Conservation (phyloP, 306 rosid species). For the Cyclanthera cordifolia region DNA sequence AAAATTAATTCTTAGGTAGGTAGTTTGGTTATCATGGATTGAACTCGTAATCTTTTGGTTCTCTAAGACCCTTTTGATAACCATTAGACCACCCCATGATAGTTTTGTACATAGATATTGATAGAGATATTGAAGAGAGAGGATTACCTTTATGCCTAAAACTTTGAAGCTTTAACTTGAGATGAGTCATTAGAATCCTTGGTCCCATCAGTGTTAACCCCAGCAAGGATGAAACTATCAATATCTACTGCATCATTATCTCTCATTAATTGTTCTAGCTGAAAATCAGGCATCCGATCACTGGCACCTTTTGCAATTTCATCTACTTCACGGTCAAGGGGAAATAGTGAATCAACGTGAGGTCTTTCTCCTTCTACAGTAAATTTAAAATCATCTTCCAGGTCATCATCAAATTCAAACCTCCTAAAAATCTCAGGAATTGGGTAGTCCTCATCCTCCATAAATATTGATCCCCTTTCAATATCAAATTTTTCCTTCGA, state of each 20-base stretch:
- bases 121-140: background rate
- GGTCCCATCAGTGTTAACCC: slow-evolving; percentile 19
- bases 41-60: too few relatives aligned
- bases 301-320: slow-evolving; percentile 27
- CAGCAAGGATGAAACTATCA: slow-evolving; percentile 18
- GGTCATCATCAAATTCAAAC: slow-evolving; percentile 31
- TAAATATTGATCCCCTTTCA: slow-evolving; percentile 58
- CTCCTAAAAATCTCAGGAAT: slow-evolving; percentile 50
- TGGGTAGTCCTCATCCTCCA: slow-evolving; percentile 33
- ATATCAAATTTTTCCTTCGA: slow-evolving; percentile 65
- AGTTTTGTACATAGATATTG: too few relatives aligned
- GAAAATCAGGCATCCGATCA: slow-evolving; percentile 22
- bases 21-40: too few relatives aligned
- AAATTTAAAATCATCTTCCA: slow-evolving; percentile 33
- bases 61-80: too few relatives aligned
- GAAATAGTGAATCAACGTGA: slow-evolving; percentile 35
- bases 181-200: slow-evolving; percentile 18
- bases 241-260: slow-evolving; percentile 30
- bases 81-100: too few relatives aligned
- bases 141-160: slow-evolving; percentile 33
- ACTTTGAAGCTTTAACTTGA: slow-evolving; percentile 27
- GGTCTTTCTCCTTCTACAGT: slow-evolving; percentile 32
- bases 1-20: too few relatives aligned
- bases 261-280: slow-evolving; percentile 19
- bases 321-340: slow-evolving; percentile 33